phyloP scores from a whole-genome alignment of 768 basidiomycete genomes.

The Lepiota brunneoincarnata region DNA sequence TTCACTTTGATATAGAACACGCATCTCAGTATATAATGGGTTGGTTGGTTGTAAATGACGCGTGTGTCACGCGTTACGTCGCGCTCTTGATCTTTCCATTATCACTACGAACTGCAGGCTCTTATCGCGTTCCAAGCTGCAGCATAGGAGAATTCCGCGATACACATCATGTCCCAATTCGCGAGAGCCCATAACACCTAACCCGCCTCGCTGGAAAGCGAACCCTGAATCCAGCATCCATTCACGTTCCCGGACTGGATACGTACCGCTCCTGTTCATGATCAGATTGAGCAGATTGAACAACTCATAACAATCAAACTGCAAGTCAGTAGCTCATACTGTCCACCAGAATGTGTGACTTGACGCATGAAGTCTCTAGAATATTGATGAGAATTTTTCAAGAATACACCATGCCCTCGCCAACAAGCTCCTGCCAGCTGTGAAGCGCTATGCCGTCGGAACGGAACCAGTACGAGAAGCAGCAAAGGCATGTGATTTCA shows the following conservation, averaged over 20 bases:
- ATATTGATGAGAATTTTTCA: constrained; percentile 92
- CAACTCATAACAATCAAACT: constrained; percentile 91
- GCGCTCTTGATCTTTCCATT: not conserved
- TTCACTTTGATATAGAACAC: too few relatives aligned
- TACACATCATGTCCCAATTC: constrained; percentile 23
- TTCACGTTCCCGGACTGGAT: constrained; percentile 72
- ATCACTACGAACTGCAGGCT: too few relatives aligned
- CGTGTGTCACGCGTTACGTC: not conserved
- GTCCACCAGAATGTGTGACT: not conserved
- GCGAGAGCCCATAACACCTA: constrained; percentile 46
- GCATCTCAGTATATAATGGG: not conserved
- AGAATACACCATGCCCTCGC: constrained; percentile 85
- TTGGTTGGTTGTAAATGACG: too few relatives aligned
- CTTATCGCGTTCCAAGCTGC: not conserved
- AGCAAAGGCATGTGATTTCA: constrained; percentile 66
- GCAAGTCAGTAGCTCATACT: constrained; percentile 49
- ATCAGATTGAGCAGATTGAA: constrained; percentile 94
- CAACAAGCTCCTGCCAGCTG: constrained; percentile 76
- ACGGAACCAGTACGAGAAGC: constrained; percentile 89
- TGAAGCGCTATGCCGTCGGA: constrained; percentile 85
- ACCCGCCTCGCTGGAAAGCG: constrained; percentile 67
- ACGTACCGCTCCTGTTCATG: constrained; percentile 62
- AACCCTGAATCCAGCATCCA: constrained; percentile 58
- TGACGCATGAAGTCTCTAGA: constrained; percentile 38
- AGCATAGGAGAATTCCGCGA: not conserved